Evolutionary conservation across 495 filamentous ascomycete genomes (phyloP).

Genomic region (Xylaria intraflava): DNA sequence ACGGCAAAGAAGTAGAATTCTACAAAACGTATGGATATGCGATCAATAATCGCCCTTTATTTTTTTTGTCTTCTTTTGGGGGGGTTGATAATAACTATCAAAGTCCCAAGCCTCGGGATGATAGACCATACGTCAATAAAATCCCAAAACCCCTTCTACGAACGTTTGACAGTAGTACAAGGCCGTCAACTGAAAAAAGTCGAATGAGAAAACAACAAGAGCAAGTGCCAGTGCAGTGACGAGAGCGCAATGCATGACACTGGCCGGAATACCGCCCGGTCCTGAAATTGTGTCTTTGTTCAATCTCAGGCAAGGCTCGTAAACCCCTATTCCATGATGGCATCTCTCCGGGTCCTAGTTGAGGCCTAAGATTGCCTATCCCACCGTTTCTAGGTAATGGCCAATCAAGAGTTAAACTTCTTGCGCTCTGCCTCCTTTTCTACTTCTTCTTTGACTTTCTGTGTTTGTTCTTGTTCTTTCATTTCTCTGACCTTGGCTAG

Average conservation of each 20-base stretch:
- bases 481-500: slow-evolving; percentile 91
- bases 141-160: background rate
- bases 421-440: slow-evolving; percentile 39
- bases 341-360: background rate
- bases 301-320: background rate
- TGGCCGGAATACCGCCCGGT: background rate
- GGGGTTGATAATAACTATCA: background rate
- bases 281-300: background rate
- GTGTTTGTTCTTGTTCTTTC: slow-evolving; percentile 76
- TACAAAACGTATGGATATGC: background rate
- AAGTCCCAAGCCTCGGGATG: background rate
- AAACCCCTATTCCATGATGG: background rate
- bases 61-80: too few relatives aligned
- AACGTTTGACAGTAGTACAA: background rate
- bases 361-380: slow-evolving; percentile 10
- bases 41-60: background rate
- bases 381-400: background rate
- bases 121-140: background rate
- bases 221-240: background rate
- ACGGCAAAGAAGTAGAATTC: too few relatives aligned
- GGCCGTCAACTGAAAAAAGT: background rate
- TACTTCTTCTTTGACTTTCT: slow-evolving; percentile 55
- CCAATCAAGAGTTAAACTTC: slow-evolving; percentile 29
- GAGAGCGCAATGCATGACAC: background rate
- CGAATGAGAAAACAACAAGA: background rate